Percentiles rank a stretch among this genome's conserved stretches.
Evolutionary conservation across 2,329 filamentous ascomycete species (phyloP).

Genomic region (Pleoardoris graminearum): DNA sequence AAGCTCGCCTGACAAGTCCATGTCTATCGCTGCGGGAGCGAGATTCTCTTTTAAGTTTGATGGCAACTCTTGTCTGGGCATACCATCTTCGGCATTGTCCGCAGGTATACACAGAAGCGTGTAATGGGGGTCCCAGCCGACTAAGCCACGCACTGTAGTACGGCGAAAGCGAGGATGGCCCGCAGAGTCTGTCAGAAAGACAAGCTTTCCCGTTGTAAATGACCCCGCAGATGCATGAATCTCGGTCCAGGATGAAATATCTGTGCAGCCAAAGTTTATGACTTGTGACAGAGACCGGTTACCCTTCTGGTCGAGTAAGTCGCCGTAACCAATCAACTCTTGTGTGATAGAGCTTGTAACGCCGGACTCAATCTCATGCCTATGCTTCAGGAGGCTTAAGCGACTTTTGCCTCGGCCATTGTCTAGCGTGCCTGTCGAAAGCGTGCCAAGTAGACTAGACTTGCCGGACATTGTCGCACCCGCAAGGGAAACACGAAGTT

Average conservation of each 20-base stretch:
- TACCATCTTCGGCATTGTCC: constrained; percentile 64
- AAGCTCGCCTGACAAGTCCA: constrained; percentile 77
- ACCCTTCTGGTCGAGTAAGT: constrained; percentile 25
- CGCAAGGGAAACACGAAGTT: constrained; percentile 83
- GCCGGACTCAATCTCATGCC: constrained; percentile 89
- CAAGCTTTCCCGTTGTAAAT: constrained; percentile 72
- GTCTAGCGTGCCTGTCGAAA: constrained; percentile 85
- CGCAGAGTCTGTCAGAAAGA: constrained; percentile 89
- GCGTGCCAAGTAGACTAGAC: constrained; percentile 82
- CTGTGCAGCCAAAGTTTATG: constrained; percentile 82
- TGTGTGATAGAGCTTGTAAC: constrained; percentile 94
- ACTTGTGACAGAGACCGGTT: constrained; percentile 48
- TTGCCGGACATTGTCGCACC: constrained; percentile 92
- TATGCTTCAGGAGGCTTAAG: constrained; percentile 84
- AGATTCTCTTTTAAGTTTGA: constrained; percentile 57
- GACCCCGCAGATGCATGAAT: constrained; percentile 79
- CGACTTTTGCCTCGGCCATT: constrained; percentile 91
- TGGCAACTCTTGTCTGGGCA: constrained; percentile 50
- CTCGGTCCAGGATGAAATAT: constrained; percentile 91
- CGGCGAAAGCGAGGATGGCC: constrained; percentile 87
- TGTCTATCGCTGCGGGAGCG: constrained; percentile 57
- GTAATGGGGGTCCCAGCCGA: constrained; percentile 97
- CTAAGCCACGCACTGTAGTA: constrained; percentile 84
- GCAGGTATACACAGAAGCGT: constrained; percentile 85
- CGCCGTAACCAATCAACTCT: constrained; percentile 81